These are phyloP conservation scores for Erigeron canadensis DNA, from an alignment of 129 eudicot species.

Conservation along the genomic window DNA sequence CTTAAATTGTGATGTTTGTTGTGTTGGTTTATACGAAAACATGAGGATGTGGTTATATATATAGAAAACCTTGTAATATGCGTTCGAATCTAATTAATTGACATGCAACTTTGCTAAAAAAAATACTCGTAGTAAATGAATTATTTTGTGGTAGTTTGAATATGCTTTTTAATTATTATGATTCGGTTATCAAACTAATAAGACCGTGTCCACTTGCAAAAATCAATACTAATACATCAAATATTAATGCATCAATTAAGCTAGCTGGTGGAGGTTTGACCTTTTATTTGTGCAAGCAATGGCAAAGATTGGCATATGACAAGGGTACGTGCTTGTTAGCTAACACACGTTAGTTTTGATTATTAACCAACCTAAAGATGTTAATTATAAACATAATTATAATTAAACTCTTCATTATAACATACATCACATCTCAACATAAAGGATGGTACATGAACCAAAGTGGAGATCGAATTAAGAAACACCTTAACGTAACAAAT, in stretches of 20 bases:
- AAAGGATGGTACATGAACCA: too few species aligned
- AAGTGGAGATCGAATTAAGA: too few species aligned
- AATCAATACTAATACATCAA: not conserved
- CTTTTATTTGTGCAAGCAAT: conserved; percentile 27
- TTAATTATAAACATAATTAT: too few species aligned
- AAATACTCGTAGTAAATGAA: conserved; percentile 27
- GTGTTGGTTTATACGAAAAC: conserved; percentile 15
- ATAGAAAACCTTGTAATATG: conserved; percentile 23
- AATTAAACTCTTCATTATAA: too few species aligned
- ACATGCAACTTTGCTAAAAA: conserved; percentile 37
- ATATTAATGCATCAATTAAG: conserved; percentile 15
- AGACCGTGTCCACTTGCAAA: conserved; percentile 29
- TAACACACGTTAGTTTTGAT: too few species aligned
- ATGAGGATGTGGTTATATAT: conserved; percentile 19
- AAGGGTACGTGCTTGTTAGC: conserved; percentile 37
- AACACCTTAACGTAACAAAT: too few species aligned
- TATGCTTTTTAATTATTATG: conserved; percentile 14
- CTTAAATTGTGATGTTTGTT: not conserved
- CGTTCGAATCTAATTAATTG: conserved; percentile 14
- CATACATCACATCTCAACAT: too few species aligned
- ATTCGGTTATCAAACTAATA: conserved; percentile 19
- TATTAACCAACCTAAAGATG: too few species aligned
- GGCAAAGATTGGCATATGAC: conserved; percentile 29
- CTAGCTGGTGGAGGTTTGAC: conserved; percentile 22
- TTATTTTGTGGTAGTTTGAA: not conserved